Percentiles rank a stretch among this genome's conserved stretches.
These are phyloP conservation scores for Daedaleopsis nitida DNA, from an alignment of 768 basidiomycete genomes.

Conservation along the genomic window DNA sequence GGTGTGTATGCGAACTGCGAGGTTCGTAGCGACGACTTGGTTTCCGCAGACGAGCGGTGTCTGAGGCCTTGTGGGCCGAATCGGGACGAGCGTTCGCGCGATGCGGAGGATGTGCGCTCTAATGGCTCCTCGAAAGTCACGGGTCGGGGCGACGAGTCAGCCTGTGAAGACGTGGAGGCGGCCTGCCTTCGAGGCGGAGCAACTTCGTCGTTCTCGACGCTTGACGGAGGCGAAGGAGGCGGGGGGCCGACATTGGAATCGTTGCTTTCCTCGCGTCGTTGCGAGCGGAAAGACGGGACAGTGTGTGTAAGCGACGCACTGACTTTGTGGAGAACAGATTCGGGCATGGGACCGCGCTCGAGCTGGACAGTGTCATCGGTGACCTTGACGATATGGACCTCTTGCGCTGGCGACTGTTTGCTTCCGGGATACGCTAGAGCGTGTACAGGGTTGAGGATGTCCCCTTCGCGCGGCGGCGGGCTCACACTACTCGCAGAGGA, in stretches of 20 bases:
- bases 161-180: slow-evolving; percentile 24
- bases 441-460: slow-evolving; percentile 37
- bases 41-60: slow-evolving; percentile 55
- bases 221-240: slow-evolving; percentile 56
- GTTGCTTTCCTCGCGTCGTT: slow-evolving; percentile 14
- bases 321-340: slow-evolving; percentile 37
- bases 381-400: slow-evolving; percentile 57
- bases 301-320: slow-evolving; percentile 32
- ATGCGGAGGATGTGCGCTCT: slow-evolving; percentile 34
- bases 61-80: slow-evolving; percentile 34
- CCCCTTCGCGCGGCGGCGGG: slow-evolving; percentile 29
- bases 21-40: slow-evolving; percentile 42
- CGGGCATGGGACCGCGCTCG: slow-evolving; percentile 39
- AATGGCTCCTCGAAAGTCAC: slow-evolving; percentile 39
- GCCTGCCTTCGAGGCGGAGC: slow-evolving; percentile 1
- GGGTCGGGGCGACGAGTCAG: slow-evolving; percentile 22
- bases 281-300: slow-evolving; percentile 6
- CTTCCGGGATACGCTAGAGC: slow-evolving; percentile 29
- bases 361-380: slow-evolving; percentile 49
- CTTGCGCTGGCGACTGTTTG: slow-evolving; percentile 39
- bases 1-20: slow-evolving; percentile 22
- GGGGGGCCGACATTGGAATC: slow-evolving; percentile 50
- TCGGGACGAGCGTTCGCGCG: slow-evolving; percentile 29
- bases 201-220: slow-evolving; percentile 31
- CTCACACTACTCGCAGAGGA: slow-evolving; percentile 18